phyloP scores from a whole-genome alignment of 352 stramenopile genomes.

The Paralagenidium karlingii region DNA sequence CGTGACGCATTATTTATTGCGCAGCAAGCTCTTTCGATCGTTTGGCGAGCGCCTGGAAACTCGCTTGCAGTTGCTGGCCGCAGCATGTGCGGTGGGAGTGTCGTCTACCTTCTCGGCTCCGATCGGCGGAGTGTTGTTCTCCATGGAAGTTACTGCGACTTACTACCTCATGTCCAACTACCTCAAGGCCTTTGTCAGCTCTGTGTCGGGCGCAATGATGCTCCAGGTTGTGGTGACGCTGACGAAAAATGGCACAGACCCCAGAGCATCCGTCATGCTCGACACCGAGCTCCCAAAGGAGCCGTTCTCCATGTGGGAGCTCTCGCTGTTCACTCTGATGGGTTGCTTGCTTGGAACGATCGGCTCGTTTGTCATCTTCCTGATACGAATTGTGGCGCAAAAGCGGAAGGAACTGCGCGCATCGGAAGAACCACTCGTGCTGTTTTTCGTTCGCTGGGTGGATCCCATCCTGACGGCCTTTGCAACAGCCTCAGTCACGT shows the following conservation, averaged over 20 bases:
- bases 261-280: constrained; percentile 32
- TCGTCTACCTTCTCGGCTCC: constrained; percentile 88
- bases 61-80: constrained; percentile 81
- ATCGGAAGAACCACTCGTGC: constrained; percentile 34
- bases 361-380: constrained; percentile 36
- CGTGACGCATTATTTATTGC: constrained; percentile 85
- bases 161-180: constrained; percentile 87
- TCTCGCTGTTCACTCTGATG: constrained; percentile 52
- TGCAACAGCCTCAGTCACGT: constrained; percentile 49
- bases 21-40: constrained; percentile 43
- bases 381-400: constrained; percentile 35
- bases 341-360: constrained; percentile 44
- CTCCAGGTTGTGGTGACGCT: constrained; percentile 52
- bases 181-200: constrained; percentile 81
- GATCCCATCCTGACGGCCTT: constrained; percentile 52
- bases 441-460: constrained; percentile 39
- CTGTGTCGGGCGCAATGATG: constrained; percentile 63
- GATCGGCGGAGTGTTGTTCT: constrained; percentile 91
- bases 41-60: constrained; percentile 72
- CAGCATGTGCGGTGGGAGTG: constrained; percentile 87
- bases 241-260: constrained; percentile 33
- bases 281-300: constrained; percentile 30
- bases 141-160: constrained; percentile 86
- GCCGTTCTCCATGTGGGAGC: constrained; percentile 54
- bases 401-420: constrained; percentile 11